Base-by-base conservation (phyloP, 495 filamentous ascomycete genomes). In the Bacidia gigantensis region DNA sequence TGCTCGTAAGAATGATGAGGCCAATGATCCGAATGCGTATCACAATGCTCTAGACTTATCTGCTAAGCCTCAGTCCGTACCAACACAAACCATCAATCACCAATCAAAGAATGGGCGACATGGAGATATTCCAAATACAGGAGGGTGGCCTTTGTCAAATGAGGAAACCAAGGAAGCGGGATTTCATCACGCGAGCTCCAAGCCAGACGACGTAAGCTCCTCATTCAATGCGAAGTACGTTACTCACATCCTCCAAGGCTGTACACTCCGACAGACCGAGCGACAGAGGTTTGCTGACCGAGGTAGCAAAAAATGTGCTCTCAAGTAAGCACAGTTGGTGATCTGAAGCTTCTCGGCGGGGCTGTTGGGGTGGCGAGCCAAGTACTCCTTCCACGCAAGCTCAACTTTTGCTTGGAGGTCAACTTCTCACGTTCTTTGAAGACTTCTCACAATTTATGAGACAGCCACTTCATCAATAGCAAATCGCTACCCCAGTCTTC, bases 1-100 rank as follows among this genome's bases (percentile, higher is more conserved):
- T 40, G 52, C 52, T 12, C 40, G 56, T n/a, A 47, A 50, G n/a
- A 54, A 51, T 11, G 41, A 58, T 39, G 56, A 58, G 23, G 53
- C 53, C 0, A 58, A 51, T n/a, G 51, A 58, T 50, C 56, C 56
- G 5, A 54, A 52, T 23, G 38, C 56, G 24, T 58, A 58, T 48
- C 47, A 54, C 44, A 51, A 50, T 26, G 23, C 46, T n/a, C 32
- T 35, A 26, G 18, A 50, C n/a, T n/a, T 50, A 12, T 50, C 47
- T 26, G 25, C 47, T 29, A 32, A 18, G 24, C 9, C 20, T 11
- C 32, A 50, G 47, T 1, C 18, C 3, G 29, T n/a, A 26, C 20
- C 24, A 14, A 7, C 41, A 18, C 41, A 44, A 7, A 18, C 7
- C 9, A n/a, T 9, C 5, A 17, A 44, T 7, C 9, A 44, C 5